Evolutionary conservation across 2,329 filamentous ascomycete genomes (phyloP), one percentile per base, ranked within the genome.

Genomic region (Botrytis cinerea): DNA sequence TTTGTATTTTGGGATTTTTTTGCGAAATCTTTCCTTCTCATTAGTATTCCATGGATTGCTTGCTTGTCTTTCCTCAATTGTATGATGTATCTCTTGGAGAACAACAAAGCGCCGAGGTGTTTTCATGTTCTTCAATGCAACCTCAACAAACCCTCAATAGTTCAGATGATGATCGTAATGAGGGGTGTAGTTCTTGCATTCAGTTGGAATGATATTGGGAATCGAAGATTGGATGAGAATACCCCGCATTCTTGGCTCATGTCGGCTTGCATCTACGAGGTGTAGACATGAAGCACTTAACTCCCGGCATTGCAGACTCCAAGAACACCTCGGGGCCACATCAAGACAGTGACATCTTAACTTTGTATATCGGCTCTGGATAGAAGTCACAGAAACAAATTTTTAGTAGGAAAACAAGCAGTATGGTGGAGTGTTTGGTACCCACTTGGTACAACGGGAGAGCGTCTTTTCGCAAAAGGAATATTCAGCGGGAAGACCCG

Each of bases 321-420:
- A 63, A 63, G n/a, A 46, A 63, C 40, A 63, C 61, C 61, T 63
- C 61, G 61, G 59, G 22, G 40, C 16, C 4, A 32, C 40, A 63
- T 46, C n/a, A 22, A 28, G 18, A 45, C 4, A 28, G 61, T 63
- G n/a, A 46, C n/a, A 32, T 46, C 40, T 22, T 28, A 1, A n/a
- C 9, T 32, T 32, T 28, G 61, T 28, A 8, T 25, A 40, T 61
- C 10, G 22, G 20, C 35, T 18, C 22, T n/a, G 28, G 2, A n/a
- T 63, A 46, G 61, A 63, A 22, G 8, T 63, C 61, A 22, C 32
- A 45, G 22, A 14, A 46, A 46, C 38, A 22, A 22, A 4, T 14
- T 45, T 46, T 40, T 32, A 25, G 40, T 22, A 14, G 38, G 22
- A 20, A n/a, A 32, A n/a, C 45, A 32, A 63, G 40, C 8, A 63